phyloP scores from a whole-genome alignment of 2,329 filamentous ascomycete genomes.

The Phaeoacremonium minimum region DNA sequence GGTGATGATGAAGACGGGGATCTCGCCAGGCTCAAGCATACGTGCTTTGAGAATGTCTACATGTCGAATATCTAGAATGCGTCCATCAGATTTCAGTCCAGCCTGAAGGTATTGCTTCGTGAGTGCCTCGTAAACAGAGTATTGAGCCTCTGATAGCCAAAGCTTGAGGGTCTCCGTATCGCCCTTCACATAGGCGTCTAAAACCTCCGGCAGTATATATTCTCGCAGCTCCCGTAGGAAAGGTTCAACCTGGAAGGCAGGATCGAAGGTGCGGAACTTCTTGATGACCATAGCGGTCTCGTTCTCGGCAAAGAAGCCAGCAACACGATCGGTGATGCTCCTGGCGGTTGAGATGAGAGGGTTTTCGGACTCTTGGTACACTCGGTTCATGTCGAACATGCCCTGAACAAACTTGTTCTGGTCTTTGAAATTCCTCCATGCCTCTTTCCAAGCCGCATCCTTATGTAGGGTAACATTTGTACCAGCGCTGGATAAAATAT shows the following conservation, averaged over 20 bases:
- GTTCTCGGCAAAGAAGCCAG: slow-evolving; percentile 97
- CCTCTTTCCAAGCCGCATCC: slow-evolving; percentile 95
- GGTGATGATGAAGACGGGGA: slow-evolving; percentile 95
- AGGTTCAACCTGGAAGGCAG: slow-evolving; percentile 87
- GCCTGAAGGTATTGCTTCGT: slow-evolving; percentile 93
- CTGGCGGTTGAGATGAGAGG: slow-evolving; percentile 88
- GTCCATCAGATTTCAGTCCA: slow-evolving; percentile 89
- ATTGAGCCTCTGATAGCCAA: slow-evolving; percentile 95
- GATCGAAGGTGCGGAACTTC: slow-evolving; percentile 95
- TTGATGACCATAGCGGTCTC: slow-evolving; percentile 97
- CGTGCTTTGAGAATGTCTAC: slow-evolving; percentile 83
- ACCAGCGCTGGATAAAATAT: slow-evolving; percentile 63
- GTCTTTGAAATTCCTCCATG: slow-evolving; percentile 95
- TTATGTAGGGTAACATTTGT: slow-evolving; percentile 95
- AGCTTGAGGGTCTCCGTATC: slow-evolving; percentile 86
- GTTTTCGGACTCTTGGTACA: slow-evolving; percentile 96
- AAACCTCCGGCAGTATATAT: slow-evolving; percentile 94
- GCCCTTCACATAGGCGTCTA: slow-evolving; percentile 97
- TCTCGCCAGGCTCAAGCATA: slow-evolving; percentile 79
- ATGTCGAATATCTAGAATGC: slow-evolving; percentile 90
- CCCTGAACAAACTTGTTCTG: slow-evolving; percentile 83
- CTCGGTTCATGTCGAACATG: slow-evolving; percentile 78
- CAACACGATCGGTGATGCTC: slow-evolving; percentile 88
- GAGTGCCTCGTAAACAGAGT: slow-evolving; percentile 92
- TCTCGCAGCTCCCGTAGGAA: slow-evolving; percentile 95